Evolutionary conservation across 495 filamentous ascomycete genomes (phyloP).

Genomic region (Daldinia grandis): DNA sequence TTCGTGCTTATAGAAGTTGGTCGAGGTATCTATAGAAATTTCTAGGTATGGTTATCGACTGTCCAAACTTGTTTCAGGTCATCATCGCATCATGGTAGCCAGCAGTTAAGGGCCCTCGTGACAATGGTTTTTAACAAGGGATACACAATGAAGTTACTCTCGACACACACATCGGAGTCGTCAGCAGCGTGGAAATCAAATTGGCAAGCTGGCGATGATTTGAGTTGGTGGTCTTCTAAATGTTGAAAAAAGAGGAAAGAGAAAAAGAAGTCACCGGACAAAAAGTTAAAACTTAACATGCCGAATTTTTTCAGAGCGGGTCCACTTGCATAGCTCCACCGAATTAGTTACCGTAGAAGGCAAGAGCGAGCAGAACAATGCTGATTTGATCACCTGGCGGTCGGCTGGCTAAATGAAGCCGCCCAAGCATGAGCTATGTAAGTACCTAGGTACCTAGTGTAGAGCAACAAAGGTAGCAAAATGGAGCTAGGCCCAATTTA

Average conservation of each 20-base stretch:
- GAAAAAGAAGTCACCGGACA: slow-evolving; percentile 21
- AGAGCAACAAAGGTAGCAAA: not conserved
- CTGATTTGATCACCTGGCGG: not conserved
- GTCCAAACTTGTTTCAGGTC: slow-evolving; percentile 79
- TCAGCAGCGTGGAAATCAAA: slow-evolving; percentile 71
- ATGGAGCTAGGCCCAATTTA: not conserved
- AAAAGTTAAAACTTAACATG: slow-evolving; percentile 32
- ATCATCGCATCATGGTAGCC: slow-evolving; percentile 97
- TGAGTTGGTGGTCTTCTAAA: slow-evolving; percentile 85
- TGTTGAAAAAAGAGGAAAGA: slow-evolving; percentile 55
- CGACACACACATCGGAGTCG: slow-evolving; percentile 89
- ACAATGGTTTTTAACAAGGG: slow-evolving; percentile 98
- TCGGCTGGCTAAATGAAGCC: not conserved
- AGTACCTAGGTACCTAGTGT: too few relatives aligned
- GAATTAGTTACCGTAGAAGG: slow-evolving; percentile 2
- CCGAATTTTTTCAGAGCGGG: slow-evolving; percentile 27
- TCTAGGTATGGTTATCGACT: slow-evolving; percentile 18
- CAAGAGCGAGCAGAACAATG: not conserved
- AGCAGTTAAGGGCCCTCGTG: slow-evolving; percentile 83
- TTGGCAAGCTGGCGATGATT: slow-evolving; percentile 82
- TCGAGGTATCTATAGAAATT: not conserved
- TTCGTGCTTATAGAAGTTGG: not conserved
- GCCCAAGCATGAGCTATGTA: not conserved
- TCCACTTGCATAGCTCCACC: slow-evolving; percentile 7
- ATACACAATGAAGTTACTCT: slow-evolving; percentile 67